Base-by-base conservation (phyloP, 2,329 filamentous ascomycete species). In the Cladosporium halotolerans region DNA sequence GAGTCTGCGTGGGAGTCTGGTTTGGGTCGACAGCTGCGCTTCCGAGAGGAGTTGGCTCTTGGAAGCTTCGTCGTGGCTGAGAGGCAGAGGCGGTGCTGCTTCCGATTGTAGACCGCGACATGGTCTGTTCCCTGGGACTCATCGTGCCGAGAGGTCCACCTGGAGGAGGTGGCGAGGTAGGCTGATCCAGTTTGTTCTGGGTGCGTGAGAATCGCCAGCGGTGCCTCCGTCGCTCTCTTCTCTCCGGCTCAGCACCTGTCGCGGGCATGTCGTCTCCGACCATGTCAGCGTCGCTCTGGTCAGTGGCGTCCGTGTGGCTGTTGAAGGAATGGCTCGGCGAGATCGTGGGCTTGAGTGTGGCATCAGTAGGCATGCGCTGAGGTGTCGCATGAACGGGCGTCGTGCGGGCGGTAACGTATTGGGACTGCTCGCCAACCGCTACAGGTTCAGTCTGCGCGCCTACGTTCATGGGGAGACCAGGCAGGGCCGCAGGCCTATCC, bases 271-370 rank as follows among this genome's bases (percentile, higher is more conserved):
- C 66, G 62, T 89, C 86, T 28, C 90, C 88, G 9, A 78, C 69
- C 56, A 86, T 83, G 57, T 95, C 90, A 31, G 84, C 67, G 65
- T 96, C 90, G 0, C 89, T 95, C 18, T 85, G 82, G 60, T 95
- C 90, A 19, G 92, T 93, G 58, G 83, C 76, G 2, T 80, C 83
- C 1, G 80, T 81, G 43, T 79, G 78, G 9, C 89, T 92, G 60
- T 88, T 83, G 55, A 90, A 76, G 0, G 90, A 95, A 2, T 84
- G 82, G 0, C 87, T 82, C 0, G 88, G 88, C 1, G 89, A 95
- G 55, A 79, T 79, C 58, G 83, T 82, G 0, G 84, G 82, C 59
- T 81, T 84, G 32, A 91, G 67, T 0, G 79, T 76, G 6, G 68
- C 63, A 11, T 73, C 72, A 69, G 79, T 52, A 64, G 63, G 90